A percentile compares a stretch with the other conserved stretches of the same genome.
These are phyloP conservation scores for Darksidea phi DNA, from an alignment of 495 filamentous ascomycete species.

Conservation along the genomic window DNA sequence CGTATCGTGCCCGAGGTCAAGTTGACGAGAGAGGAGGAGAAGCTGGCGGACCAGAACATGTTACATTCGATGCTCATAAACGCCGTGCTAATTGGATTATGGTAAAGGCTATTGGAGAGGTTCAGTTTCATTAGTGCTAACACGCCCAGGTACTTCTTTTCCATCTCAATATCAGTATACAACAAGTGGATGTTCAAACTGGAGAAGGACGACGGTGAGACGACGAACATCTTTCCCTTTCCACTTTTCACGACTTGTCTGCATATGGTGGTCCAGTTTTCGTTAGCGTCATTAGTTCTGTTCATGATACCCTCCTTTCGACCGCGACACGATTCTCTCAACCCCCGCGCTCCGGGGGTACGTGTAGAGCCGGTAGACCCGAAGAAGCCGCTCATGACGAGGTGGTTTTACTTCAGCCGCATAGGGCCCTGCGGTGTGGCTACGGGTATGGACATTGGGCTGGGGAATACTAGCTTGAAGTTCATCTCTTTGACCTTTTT, in stretches of 20 bases:
- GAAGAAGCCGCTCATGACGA: constrained; percentile 79
- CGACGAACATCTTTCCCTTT: constrained; percentile 69
- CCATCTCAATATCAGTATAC: constrained; percentile 92
- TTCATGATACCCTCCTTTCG: constrained; percentile 81
- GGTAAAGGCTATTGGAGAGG: constrained; percentile 51
- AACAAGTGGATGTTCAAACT: constrained; percentile 99
- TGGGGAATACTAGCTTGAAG: constrained; percentile 92
- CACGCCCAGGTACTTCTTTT: constrained; percentile 66
- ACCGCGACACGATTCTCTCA: constrained; percentile 55
- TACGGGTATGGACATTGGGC: constrained; percentile 92
- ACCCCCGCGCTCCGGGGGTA: constrained; percentile 46
- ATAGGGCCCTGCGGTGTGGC: constrained; percentile 91
- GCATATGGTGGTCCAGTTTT: constrained; percentile 97
- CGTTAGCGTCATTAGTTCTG: constrained; percentile 73
- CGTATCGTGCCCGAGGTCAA: constrained; percentile 58
- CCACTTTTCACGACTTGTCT: constrained; percentile 93
- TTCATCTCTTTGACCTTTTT: constrained; percentile 97
- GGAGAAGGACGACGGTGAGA: constrained; percentile 49
- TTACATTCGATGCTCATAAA: constrained; percentile 68
- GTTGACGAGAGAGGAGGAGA: constrained; percentile 63
- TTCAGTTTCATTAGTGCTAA: constrained; percentile 1
- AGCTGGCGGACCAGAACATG: constrained; percentile 68
- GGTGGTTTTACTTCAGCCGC: constrained; percentile 85
- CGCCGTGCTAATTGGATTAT: constrained; percentile 72
- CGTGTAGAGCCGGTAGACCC: constrained; percentile 48